phyloP scores from a whole-genome alignment of 768 basidiomycete genomes.

The Phlebiopsis gigantea region DNA sequence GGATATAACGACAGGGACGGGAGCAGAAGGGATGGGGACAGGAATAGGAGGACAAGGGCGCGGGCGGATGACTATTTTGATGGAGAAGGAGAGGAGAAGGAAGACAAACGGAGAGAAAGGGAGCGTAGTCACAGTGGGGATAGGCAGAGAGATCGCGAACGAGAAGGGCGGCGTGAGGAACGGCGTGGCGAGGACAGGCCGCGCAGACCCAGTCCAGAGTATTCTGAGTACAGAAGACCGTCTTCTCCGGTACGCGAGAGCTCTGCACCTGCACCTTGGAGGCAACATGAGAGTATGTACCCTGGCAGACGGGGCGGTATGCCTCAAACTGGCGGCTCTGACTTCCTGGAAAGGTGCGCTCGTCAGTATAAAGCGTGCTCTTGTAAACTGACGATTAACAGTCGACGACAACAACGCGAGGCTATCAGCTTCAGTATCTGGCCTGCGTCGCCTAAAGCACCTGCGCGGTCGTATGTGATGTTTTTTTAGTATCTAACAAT shows the following conservation, averaged over 20 bases:
- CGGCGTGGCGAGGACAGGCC: conserved; percentile 22
- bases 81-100: conserved; percentile 11
- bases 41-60: conserved; percentile 17
- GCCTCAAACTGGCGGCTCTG: conserved; percentile 33
- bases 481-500: neutral
- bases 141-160: conserved; percentile 19
- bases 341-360: conserved; percentile 67
- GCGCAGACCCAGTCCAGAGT: conserved; percentile 32
- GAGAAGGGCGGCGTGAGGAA: conserved; percentile 21
- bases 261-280: conserved; percentile 32
- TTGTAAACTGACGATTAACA: conserved; percentile 24
- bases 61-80: conserved; percentile 32
- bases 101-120: conserved; percentile 12
- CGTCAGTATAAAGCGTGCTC: neutral
- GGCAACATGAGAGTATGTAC: conserved; percentile 54
- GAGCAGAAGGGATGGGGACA: conserved; percentile 13
- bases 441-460: conserved; percentile 76
- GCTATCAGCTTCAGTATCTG: conserved; percentile 57
- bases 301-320: conserved; percentile 32
- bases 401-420: conserved; percentile 68
- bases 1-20: neutral
- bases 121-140: conserved; percentile 21
- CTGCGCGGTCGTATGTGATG: conserved; percentile 51
- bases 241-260: conserved; percentile 28
- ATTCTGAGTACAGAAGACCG: conserved; percentile 21